phyloP scores from a whole-genome alignment of 768 basidiomycete genomes.

The Nidularia pulvinata region DNA sequence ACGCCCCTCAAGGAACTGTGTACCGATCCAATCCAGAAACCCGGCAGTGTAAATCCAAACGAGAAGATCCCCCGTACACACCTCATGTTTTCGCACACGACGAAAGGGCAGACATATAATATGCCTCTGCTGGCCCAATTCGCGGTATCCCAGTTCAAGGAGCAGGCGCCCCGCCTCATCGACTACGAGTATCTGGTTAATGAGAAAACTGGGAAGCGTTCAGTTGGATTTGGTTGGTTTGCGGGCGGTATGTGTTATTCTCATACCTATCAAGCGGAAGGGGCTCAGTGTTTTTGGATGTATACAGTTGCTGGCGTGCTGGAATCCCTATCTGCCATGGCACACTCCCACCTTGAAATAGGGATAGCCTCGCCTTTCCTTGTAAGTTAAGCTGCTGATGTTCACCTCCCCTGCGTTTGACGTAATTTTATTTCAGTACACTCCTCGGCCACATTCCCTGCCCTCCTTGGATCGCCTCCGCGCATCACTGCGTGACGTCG shows the following conservation, averaged over 20 bases:
- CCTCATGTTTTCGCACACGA: slow-evolving; percentile 92
- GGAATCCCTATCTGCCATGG: slow-evolving; percentile 79
- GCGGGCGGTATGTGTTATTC: slow-evolving; percentile 67
- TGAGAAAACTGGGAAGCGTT: slow-evolving; percentile 55
- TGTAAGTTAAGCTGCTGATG: slow-evolving; percentile 35
- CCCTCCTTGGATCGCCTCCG: slow-evolving; percentile 55
- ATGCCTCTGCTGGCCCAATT: slow-evolving; percentile 74
- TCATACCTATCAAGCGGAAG: not conserved
- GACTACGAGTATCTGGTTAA: slow-evolving; percentile 86
- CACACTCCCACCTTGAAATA: slow-evolving; percentile 73
- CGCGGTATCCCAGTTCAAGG: slow-evolving; percentile 22
- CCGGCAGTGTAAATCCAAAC: slow-evolving; percentile 1
- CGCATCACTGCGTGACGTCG: slow-evolving; percentile 53
- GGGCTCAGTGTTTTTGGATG: not conserved
- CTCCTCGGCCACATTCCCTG: slow-evolving; percentile 79
- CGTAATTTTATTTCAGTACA: slow-evolving; percentile 44
- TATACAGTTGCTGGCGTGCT: slow-evolving; percentile 76
- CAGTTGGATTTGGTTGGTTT: slow-evolving; percentile 91
- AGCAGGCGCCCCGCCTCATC: slow-evolving; percentile 31
- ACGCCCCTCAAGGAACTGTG: slow-evolving; percentile 66
- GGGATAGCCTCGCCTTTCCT: slow-evolving; percentile 86
- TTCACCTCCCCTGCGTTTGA: not conserved
- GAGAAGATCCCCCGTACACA: slow-evolving; percentile 53
- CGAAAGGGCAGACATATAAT: slow-evolving; percentile 88
- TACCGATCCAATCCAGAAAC: slow-evolving; percentile 15